Evolutionary conservation across 179 eudicot species (phyloP), one percentile per base, ranked within the genome.

Genomic region (Silene vulgaris): DNA sequence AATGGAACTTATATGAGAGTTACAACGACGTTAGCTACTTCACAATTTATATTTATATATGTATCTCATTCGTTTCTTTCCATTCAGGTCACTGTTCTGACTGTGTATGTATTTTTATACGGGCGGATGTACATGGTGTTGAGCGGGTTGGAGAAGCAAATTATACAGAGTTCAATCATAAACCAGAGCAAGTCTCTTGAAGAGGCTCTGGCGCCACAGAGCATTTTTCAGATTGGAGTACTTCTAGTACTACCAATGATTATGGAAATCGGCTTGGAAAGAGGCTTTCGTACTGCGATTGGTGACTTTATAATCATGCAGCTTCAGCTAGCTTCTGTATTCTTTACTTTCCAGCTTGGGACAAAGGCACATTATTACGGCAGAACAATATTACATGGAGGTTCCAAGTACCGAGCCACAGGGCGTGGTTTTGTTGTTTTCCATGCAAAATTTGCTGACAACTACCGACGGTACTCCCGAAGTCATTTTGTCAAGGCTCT

Each of bases 321-420:
- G 77, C 91, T 90, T 63, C 92, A 90, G 81, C 84, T 90, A 57
- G 92, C 96, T 73, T 86, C 92, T n/a, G 92, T 89, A 6, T 90
- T 90, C 83, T 90, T 90, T n/a, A 90, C 92, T 65, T 90, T 90
- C 82, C 91, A 90, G 84, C 89, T 90, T 48, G 96, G 92, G 67
- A 90, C 96, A 57, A 90, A 90, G 79, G 90, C 90, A 48, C 92
- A 90, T 75, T 89, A 88, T 67, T 90, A 82, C 76, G 92, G 92
- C 50, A 80, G 90, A 77, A 87, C 92, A 20, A 80, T 90, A 67
- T 82, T 90, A 29, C 92, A 89, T 63, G 96, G 96, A 28, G 92
- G 96, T 76, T 87, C 96, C 2, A 90, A 90, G 72, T 90, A 90
- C 71, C 84, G 92, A 69, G 96, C 90, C n/a, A 90, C 96, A 13